phyloP scores from a whole-genome alignment of 2,329 filamentous ascomycete species.

The Colletotrichum sansevieriae region DNA sequence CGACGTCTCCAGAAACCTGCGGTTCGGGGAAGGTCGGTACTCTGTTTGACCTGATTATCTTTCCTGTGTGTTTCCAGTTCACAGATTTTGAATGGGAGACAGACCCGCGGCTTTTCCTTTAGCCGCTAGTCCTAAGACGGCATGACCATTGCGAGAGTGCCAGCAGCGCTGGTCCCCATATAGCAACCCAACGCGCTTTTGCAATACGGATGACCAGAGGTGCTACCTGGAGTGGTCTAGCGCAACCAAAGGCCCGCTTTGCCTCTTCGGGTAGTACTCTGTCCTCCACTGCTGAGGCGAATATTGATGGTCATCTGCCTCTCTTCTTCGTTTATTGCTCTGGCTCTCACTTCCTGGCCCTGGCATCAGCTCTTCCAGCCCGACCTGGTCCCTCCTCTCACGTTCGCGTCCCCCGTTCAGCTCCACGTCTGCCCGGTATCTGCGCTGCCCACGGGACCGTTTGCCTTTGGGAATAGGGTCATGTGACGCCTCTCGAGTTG shows the following conservation, averaged over 20 bases:
- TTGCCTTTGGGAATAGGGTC: slow-evolving; percentile 14
- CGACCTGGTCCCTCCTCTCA: slow-evolving; percentile 15
- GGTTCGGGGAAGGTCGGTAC: slow-evolving; percentile 38
- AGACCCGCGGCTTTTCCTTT: slow-evolving; percentile 3
- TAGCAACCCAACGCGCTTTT: slow-evolving; percentile 25
- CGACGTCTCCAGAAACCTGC: slow-evolving; percentile 21
- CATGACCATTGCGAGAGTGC: not conserved
- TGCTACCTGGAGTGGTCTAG: not conserved
- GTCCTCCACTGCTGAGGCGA: not conserved
- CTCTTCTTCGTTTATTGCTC: slow-evolving; percentile 23
- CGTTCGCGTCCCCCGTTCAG: slow-evolving; percentile 9
- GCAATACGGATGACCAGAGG: slow-evolving; percentile 23
- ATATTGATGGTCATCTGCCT: slow-evolving; percentile 32
- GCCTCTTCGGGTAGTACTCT: not conserved
- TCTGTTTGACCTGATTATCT: slow-evolving; percentile 8
- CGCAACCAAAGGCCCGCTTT: accelerated
- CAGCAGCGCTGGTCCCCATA: slow-evolving; percentile 21
- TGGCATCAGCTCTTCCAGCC: slow-evolving; percentile 19
- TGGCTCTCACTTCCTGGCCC: not conserved
- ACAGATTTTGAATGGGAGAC: slow-evolving; percentile 2
- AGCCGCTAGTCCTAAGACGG: slow-evolving; percentile 22
- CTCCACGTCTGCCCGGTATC: slow-evolving; percentile 5
- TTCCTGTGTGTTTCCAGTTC: not conserved
- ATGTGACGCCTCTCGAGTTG: slow-evolving; percentile 16
- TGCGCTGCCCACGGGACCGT: slow-evolving; percentile 25